Evolutionary conservation across 192 early-diverging fungal species (phyloP).

Genomic region (Fimicolochytrium jonesii): DNA sequence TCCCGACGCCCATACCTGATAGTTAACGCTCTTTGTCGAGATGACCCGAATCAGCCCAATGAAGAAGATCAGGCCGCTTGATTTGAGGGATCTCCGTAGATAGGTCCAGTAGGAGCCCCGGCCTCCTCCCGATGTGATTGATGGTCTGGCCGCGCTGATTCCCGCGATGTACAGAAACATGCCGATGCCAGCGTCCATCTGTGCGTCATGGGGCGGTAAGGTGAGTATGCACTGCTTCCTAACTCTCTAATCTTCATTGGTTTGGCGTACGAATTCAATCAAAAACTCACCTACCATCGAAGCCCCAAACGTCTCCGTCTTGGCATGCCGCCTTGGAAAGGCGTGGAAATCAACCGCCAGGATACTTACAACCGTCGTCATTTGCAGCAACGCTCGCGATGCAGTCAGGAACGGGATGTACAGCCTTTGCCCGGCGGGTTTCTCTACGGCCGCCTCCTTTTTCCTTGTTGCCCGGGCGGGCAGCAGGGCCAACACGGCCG

Average conservation of each 20-base stretch:
- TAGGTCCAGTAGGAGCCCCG: background rate
- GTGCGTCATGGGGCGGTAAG: too few relatives aligned
- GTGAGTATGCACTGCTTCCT: background rate
- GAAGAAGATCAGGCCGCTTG: conserved; percentile 62
- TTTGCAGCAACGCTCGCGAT: conserved; percentile 34
- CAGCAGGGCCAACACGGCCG: background rate
- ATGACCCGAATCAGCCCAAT: conserved; percentile 72
- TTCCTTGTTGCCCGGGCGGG: too few relatives aligned
- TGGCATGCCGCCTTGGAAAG: conserved; percentile 86
- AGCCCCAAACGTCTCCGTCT: conserved; percentile 85
- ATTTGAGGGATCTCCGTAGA: conserved; percentile 41
- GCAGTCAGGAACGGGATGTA: conserved; percentile 13
- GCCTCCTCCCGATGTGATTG: conserved; percentile 1
- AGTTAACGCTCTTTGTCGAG: conserved; percentile 76
- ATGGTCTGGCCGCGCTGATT: conserved; percentile 62
- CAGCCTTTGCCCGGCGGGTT: background rate
- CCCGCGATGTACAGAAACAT: conserved; percentile 91
- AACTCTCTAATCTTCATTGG: too few relatives aligned
- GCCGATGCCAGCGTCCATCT: conserved; percentile 96
- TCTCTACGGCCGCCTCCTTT: too few relatives aligned
- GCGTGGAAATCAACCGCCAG: conserved; percentile 91
- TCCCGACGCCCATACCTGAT: conserved; percentile 78
- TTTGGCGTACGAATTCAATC: background rate
- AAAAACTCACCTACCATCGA: conserved; percentile 63
- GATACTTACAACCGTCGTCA: conserved; percentile 63